Evolutionary conservation across 2,329 filamentous ascomycete species (phyloP).

Genomic region (Periconia sp.): DNA sequence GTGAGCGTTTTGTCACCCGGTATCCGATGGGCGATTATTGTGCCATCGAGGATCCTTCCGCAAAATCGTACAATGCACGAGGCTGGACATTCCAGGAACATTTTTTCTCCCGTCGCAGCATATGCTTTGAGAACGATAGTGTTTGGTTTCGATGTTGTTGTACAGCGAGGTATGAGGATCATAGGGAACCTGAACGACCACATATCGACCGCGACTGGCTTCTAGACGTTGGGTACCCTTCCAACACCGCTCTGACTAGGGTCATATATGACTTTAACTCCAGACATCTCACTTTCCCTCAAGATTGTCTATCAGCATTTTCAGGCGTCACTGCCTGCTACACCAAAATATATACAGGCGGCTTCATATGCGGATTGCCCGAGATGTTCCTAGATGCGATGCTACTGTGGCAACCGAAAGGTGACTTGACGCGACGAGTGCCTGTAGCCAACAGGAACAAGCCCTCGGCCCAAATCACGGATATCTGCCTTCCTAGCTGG

Average conservation of each 20-base stretch:
- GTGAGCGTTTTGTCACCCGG: background rate
- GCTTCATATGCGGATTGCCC: background rate
- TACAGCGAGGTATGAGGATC: background rate
- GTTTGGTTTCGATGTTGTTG: background rate
- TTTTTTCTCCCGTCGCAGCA: background rate
- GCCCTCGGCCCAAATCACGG: background rate
- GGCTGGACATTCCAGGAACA: constrained; percentile 5
- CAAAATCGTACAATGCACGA: background rate
- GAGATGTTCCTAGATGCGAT: background rate
- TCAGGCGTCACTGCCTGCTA: background rate
- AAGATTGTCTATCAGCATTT: background rate
- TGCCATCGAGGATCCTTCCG: too few relatives aligned
- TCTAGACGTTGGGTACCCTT: background rate
- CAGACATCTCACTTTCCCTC: background rate
- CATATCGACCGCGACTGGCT: background rate
- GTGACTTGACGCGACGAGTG: background rate
- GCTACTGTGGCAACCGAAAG: background rate
- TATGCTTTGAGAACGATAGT: background rate
- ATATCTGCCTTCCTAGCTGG: background rate
- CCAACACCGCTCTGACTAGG: background rate
- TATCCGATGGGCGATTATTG: too few relatives aligned
- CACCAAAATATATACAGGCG: background rate
- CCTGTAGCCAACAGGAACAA: background rate
- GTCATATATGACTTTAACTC: background rate
- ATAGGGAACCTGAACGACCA: background rate